Evolutionary conservation across 257 asterid species (phyloP).

Genomic region (Nicotiana obtusifolia): DNA sequence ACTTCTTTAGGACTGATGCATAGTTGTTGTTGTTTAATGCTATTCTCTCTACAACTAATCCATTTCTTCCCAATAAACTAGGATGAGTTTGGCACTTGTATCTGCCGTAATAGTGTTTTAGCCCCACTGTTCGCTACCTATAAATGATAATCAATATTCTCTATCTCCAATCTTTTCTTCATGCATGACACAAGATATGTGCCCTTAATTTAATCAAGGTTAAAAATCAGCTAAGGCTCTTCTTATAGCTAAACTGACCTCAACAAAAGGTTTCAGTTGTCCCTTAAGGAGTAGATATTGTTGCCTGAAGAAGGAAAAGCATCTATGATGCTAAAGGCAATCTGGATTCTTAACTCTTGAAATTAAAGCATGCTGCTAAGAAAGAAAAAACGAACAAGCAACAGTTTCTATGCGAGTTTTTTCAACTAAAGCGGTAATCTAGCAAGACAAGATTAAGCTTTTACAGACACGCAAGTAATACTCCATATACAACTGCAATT

Average conservation of each 20-base stretch:
- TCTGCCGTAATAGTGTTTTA: neutral
- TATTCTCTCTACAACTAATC: neutral
- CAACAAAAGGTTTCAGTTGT: neutral
- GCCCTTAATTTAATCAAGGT: neutral
- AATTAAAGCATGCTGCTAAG: neutral
- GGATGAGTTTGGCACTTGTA: neutral
- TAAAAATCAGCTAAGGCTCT: neutral
- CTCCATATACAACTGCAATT: neutral
- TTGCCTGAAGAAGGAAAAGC: neutral
- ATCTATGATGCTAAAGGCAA: neutral
- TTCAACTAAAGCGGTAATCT: neutral
- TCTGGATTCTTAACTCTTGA: neutral
- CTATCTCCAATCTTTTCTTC: neutral
- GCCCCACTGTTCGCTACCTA: neutral
- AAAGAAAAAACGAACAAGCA: neutral
- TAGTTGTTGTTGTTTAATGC: no score
- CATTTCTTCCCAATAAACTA: neutral
- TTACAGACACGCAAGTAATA: neutral
- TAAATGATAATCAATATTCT: neutral
- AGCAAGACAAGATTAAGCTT: neutral
- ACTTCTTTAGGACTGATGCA: no score
- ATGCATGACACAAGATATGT: neutral
- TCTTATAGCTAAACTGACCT: neutral
- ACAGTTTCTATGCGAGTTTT: neutral
- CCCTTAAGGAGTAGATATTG: neutral